Percentiles rank a stretch among this genome's conserved stretches.
These are phyloP conservation scores for Tuber magnatum DNA, from an alignment of 495 filamentous ascomycete species.

Conservation along the genomic window DNA sequence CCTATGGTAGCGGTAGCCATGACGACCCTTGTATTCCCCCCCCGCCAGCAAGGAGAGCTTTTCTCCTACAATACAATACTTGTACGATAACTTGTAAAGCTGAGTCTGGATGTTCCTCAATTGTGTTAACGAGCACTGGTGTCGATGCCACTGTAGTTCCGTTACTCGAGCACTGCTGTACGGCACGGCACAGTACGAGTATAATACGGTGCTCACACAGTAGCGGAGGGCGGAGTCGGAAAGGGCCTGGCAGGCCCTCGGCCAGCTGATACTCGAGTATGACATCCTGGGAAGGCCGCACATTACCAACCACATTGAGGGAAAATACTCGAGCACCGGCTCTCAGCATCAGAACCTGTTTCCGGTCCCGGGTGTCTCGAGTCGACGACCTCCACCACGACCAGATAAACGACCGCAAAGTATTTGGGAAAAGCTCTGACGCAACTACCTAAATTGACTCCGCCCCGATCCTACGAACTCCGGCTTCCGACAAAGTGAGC, in stretches of 20 bases:
- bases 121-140: neutral
- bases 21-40: neutral
- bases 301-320: too few relatives aligned
- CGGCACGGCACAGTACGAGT: too few relatives aligned
- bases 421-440: neutral
- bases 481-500: neutral
- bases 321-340: too few relatives aligned
- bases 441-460: neutral
- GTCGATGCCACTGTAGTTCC: neutral
- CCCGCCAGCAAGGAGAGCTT: neutral
- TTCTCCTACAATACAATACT: neutral
- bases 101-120: neutral
- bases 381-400: too few relatives aligned
- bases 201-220: too few relatives aligned
- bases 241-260: neutral
- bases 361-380: neutral
- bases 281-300: too few relatives aligned
- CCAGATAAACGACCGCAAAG: neutral
- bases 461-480: neutral
- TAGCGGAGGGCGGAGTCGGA: too few relatives aligned
- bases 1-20: neutral
- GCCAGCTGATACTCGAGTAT: too few relatives aligned
- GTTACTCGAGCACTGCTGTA: too few relatives aligned
- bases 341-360: neutral
- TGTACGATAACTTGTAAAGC: neutral